These are phyloP conservation scores for Aspergillus ostianus DNA, from an alignment of 495 filamentous ascomycete genomes.

Conservation along the genomic window DNA sequence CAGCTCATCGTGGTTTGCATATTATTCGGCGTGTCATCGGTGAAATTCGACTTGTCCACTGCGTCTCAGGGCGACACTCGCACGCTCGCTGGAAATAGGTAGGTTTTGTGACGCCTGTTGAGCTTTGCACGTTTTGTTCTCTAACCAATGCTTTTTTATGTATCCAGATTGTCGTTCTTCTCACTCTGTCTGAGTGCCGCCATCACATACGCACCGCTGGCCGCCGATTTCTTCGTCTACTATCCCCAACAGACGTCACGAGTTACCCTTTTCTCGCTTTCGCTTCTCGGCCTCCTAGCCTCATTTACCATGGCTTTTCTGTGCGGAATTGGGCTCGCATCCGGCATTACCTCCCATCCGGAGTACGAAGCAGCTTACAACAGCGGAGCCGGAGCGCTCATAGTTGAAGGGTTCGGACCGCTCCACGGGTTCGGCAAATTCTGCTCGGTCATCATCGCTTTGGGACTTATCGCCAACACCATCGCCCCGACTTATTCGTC, in stretches of 20 bases:
- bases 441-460: conserved; percentile 66
- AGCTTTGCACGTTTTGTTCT: not conserved
- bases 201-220: conserved; percentile 60
- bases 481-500: conserved; percentile 68
- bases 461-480: conserved; percentile 71
- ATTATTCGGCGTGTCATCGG: conserved; percentile 63
- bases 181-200: conserved; percentile 62
- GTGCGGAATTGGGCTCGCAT: conserved; percentile 66
- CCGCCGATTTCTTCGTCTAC: conserved; percentile 66
- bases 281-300: conserved; percentile 46
- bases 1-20: conserved; percentile 65
- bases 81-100: conserved; percentile 58
- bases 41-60: conserved; percentile 58
- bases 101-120: conserved; percentile 1
- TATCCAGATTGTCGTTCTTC: conserved; percentile 60
- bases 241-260: conserved; percentile 54
- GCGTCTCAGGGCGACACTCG: conserved; percentile 46
- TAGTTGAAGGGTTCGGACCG: conserved; percentile 62
- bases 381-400: conserved; percentile 50
- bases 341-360: conserved; percentile 52
- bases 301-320: conserved; percentile 63
- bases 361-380: conserved; percentile 57
- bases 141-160: not conserved
- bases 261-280: conserved; percentile 34
- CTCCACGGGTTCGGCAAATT: conserved; percentile 70